A percentile compares a stretch with the other conserved stretches of the same genome.
phyloP scores from a whole-genome alignment of 1,284 basidiomycete genomes.

The Irpex sp. region DNA sequence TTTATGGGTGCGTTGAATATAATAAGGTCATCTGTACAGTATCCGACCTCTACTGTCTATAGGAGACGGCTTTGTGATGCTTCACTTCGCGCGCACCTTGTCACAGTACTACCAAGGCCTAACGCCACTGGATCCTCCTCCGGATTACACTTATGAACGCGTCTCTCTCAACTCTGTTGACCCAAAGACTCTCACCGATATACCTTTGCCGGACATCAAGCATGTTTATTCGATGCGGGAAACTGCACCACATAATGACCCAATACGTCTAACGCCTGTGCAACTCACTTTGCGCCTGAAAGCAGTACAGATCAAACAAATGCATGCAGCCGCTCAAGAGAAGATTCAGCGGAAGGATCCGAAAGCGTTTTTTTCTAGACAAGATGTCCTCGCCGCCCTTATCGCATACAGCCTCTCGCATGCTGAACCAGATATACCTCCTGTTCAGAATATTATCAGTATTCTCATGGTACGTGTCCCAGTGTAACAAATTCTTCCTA shows the following conservation, averaged over 20 bases:
- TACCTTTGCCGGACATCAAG: constrained; percentile 2
- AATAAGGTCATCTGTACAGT: background rate
- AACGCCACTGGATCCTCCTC: constrained; percentile 10
- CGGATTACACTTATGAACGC: constrained; percentile 5
- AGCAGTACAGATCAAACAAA: constrained; percentile 4
- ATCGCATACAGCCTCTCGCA: constrained; percentile 12
- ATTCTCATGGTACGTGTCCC: constrained; percentile 13
- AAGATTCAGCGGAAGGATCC: background rate
- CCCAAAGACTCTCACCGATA: background rate
- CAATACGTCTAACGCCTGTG: constrained; percentile 1
- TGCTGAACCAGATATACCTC: constrained; percentile 8
- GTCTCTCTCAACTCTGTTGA: background rate
- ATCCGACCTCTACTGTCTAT: background rate
- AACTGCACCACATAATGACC: constrained; percentile 6
- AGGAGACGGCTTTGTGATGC: constrained; percentile 14
- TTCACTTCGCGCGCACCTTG: constrained; percentile 12
- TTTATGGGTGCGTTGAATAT: constrained; percentile 6
- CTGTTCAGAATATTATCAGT: constrained; percentile 10
- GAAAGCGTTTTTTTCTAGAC: constrained; percentile 8
- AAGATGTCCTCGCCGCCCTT: constrained; percentile 15
- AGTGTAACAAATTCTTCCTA: background rate
- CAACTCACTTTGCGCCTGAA: constrained; percentile 13
- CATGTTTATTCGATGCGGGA: constrained; percentile 6
- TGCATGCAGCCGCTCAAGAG: constrained; percentile 7
- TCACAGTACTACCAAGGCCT: constrained; percentile 18